Evolutionary conservation across 176 grass and related monocot genomes (phyloP).

Genomic region (Oropetium thomaeum): DNA sequence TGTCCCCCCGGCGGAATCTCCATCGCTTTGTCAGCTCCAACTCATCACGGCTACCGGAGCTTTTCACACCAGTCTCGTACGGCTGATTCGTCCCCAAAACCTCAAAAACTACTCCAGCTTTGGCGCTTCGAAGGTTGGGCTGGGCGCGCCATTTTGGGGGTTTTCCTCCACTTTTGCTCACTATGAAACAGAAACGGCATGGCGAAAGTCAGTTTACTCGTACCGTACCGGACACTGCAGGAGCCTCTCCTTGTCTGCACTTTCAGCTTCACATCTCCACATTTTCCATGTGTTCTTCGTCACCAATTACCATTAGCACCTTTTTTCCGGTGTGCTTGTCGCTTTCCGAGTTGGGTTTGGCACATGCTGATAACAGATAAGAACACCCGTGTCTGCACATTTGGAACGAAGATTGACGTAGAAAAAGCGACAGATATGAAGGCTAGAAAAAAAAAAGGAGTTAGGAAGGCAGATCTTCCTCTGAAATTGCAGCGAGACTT

Average conservation of each 20-base stretch:
- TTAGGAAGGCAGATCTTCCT: background rate
- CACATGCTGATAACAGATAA: background rate
- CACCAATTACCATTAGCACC: background rate
- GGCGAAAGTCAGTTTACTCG: background rate
- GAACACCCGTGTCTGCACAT: background rate
- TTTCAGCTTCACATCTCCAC: conserved; percentile 1
- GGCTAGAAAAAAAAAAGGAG: background rate
- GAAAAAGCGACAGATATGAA: background rate
- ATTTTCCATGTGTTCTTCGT: conserved; percentile 43
- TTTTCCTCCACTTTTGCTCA: background rate
- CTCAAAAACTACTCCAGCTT: too few relatives aligned
- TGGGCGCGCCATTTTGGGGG: background rate
- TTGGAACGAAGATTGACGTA: background rate
- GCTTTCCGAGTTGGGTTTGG: background rate
- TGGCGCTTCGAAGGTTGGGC: background rate
- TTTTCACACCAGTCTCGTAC: conserved; percentile 20
- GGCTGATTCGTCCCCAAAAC: background rate
- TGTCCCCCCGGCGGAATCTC: background rate
- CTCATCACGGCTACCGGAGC: background rate
- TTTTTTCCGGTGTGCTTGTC: background rate
- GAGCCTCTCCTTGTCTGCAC: background rate
- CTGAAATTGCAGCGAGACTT: conserved; percentile 18
- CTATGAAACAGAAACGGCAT: background rate
- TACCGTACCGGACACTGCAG: background rate
- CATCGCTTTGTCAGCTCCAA: background rate